Percentiles rank a stretch among this genome's conserved stretches.
Evolutionary conservation across 1,284 basidiomycete species (phyloP).

Genomic region (Sparassis latifolia): DNA sequence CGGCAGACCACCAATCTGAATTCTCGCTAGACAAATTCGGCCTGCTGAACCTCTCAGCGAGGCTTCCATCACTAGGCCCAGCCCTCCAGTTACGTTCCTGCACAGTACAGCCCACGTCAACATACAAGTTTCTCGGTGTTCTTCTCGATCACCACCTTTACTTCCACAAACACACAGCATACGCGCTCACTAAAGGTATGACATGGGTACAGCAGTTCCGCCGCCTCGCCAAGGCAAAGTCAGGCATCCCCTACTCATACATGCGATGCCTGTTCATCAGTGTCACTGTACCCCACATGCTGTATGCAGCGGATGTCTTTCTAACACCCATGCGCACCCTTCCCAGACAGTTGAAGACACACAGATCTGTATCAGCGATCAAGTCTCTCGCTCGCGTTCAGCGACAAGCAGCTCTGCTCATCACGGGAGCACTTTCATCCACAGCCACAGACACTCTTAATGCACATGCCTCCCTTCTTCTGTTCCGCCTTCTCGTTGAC

Average conservation of each 20-base stretch:
- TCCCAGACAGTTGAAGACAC: slow-evolving; percentile 4
- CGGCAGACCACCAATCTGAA: neutral
- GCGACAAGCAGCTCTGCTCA: slow-evolving; percentile 21
- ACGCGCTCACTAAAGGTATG: slow-evolving; percentile 26
- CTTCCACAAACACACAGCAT: slow-evolving; percentile 25
- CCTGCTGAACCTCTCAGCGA: slow-evolving; percentile 10
- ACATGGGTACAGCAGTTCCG: slow-evolving; percentile 14
- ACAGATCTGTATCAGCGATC: slow-evolving; percentile 6
- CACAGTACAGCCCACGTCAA: slow-evolving; percentile 6
- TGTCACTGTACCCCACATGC: slow-evolving; percentile 27
- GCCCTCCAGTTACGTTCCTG: slow-evolving; percentile 1
- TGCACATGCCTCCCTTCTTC: slow-evolving; percentile 24
- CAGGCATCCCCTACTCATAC: slow-evolving; percentile 13
- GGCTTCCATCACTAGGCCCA: slow-evolving; percentile 4
- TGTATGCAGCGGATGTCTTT: slow-evolving; percentile 31
- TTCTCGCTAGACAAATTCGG: slow-evolving; percentile 22
- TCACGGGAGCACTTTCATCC: slow-evolving; percentile 29
- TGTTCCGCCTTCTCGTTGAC: neutral
- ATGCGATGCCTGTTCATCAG: slow-evolving; percentile 22
- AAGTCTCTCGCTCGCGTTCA: slow-evolving; percentile 23
- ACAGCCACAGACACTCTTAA: slow-evolving; percentile 27
- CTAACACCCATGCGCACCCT: slow-evolving; percentile 16
- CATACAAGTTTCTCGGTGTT: slow-evolving; percentile 30
- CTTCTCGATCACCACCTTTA: slow-evolving; percentile 28
- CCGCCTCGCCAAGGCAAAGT: slow-evolving; percentile 16